Conservation (phyloP, 2,329 filamentous ascomycete species). For the Fusarium burgessii region DNA sequence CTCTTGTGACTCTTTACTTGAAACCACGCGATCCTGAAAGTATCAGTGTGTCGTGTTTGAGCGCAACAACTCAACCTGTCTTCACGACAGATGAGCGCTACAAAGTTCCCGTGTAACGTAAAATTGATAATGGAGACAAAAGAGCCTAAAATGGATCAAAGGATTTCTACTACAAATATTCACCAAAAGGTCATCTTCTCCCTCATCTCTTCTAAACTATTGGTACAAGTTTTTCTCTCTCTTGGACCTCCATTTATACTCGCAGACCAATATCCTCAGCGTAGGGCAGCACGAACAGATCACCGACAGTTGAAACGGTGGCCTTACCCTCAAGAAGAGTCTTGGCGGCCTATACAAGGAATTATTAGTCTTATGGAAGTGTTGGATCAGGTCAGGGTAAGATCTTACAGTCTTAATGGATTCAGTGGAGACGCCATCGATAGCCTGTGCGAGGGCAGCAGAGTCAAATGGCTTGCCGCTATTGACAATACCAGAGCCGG, state of each 20-base stretch:
- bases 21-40: neutral
- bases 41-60: neutral
- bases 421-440: conserved; percentile 85
- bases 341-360: conserved; percentile 79
- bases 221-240: conserved; percentile 57
- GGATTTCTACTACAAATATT: conserved; percentile 61
- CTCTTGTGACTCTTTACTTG: neutral
- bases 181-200: conserved; percentile 55
- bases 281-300: conserved; percentile 90
- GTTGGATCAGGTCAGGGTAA: conserved; percentile 34
- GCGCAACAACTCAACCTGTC: neutral
- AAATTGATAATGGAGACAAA: conserved; percentile 14
- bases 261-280: conserved; percentile 94
- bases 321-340: conserved; percentile 88
- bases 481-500: conserved; percentile 85
- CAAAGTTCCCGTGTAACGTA: conserved; percentile 7
- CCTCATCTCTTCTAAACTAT: conserved; percentile 57
- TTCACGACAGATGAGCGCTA: neutral
- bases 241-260: conserved; percentile 73
- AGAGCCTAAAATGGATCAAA: conserved; percentile 46
- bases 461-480: conserved; percentile 87
- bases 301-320: conserved; percentile 88
- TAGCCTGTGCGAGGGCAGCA: conserved; percentile 79
- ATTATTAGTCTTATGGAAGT: conserved; percentile 43
- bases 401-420: conserved; percentile 84